phyloP scores from a whole-genome alignment of 2,329 filamentous ascomycete genomes.

The Phialemoniopsis sp. region DNA sequence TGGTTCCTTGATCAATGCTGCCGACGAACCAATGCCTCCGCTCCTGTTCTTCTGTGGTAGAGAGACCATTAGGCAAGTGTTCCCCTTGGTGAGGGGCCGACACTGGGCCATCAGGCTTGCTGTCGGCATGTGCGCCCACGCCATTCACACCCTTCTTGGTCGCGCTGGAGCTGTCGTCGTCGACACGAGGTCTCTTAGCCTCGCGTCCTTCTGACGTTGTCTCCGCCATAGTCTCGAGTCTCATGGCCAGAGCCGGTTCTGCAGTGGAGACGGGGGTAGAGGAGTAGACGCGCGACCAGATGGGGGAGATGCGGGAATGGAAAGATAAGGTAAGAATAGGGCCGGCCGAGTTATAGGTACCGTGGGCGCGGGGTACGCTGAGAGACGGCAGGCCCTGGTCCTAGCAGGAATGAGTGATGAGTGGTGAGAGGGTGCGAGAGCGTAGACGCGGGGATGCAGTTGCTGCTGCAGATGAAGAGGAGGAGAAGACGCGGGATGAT shows the following conservation, averaged over 20 bases:
- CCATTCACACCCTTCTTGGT: too few species aligned
- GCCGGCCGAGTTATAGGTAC: not conserved
- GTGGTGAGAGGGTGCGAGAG: not conserved
- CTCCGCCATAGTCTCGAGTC: not conserved
- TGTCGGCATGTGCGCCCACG: not conserved
- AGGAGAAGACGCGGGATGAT: too few species aligned
- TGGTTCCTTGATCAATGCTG: constrained; percentile 88
- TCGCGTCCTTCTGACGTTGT: constrained; percentile 1
- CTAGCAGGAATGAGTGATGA: constrained; percentile 3
- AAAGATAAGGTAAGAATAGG: not conserved
- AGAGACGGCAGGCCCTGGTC: constrained; percentile 2
- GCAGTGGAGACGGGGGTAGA: not conserved
- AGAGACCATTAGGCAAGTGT: constrained; percentile 23
- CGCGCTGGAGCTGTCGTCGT: not conserved
- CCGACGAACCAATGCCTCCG: constrained; percentile 64
- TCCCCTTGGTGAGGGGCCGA: constrained; percentile 7
- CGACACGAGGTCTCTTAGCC: constrained; percentile 7
- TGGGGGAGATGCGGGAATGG: not conserved
- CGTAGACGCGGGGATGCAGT: not conserved
- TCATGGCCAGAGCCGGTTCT: not conserved
- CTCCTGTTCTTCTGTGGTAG: constrained; percentile 23
- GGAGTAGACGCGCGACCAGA: not conserved
- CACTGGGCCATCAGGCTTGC: not conserved
- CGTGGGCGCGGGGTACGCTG: not conserved
- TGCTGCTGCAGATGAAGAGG: too few species aligned